Evolutionary conservation across 345 rosid genomes (phyloP).

Genomic region (Salix viminalis): DNA sequence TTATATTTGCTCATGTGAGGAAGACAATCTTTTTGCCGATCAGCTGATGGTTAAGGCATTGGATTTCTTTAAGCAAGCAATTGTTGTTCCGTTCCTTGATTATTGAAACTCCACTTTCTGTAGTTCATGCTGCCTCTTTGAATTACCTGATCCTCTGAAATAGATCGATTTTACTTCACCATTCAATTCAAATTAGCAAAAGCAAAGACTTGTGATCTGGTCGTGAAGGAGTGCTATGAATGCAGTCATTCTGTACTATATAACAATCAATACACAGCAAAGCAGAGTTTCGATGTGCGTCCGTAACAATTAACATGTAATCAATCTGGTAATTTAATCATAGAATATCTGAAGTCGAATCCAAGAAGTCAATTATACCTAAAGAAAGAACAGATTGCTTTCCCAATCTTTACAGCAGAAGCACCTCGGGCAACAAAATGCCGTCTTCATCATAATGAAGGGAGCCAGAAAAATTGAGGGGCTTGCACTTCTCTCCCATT

Average conservation of each 20-base stretch:
- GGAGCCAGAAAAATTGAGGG: slow-evolving; percentile 36
- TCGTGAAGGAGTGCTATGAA: too few species aligned
- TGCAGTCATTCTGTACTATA: too few species aligned
- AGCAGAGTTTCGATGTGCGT: background rate
- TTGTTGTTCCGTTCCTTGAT: background rate
- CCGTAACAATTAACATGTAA: background rate
- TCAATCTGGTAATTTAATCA: background rate
- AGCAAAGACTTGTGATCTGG: too few species aligned
- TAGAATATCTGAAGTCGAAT: background rate
- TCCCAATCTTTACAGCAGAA: background rate
- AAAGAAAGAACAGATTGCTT: background rate
- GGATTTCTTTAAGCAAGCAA: background rate
- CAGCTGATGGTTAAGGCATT: background rate
- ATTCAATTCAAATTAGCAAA: too few species aligned
- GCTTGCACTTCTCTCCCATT: slow-evolving; percentile 64
- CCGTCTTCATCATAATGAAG: slow-evolving; percentile 47
- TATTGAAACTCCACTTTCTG: background rate
- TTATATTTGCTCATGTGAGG: background rate
- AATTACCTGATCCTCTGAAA: background rate
- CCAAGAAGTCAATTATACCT: background rate
- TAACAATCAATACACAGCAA: too few species aligned
- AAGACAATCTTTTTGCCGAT: background rate
- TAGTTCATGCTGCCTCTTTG: background rate
- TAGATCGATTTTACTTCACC: too few species aligned
- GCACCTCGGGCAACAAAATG: slow-evolving; percentile 35